phyloP scores from a whole-genome alignment of 352 stramenopile genomes.

The Bremia lactucae region DNA sequence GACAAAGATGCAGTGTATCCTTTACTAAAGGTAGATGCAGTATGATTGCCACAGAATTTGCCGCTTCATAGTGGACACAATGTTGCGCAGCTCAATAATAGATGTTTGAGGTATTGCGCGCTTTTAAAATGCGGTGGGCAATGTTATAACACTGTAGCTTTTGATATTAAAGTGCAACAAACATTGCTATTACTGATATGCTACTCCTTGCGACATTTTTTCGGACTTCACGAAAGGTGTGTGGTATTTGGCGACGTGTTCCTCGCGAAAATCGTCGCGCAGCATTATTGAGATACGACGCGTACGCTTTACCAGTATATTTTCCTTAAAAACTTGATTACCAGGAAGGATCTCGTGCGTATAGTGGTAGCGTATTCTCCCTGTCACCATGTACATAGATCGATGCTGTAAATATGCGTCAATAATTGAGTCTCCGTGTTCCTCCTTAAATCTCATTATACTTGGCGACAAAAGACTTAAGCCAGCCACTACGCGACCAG shows the following conservation, averaged over 20 bases:
- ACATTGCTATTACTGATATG: slow-evolving; percentile 1
- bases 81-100: no score
- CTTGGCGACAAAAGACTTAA: slow-evolving; percentile 65
- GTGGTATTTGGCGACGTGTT: slow-evolving; percentile 29
- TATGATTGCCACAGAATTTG: no score
- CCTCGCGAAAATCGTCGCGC: slow-evolving; percentile 47
- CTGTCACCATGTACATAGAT: slow-evolving; percentile 84
- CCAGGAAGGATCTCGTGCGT: slow-evolving; percentile 77
- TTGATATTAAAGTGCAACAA: slow-evolving; percentile 28
- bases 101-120: slow-evolving; percentile 10
- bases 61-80: no score
- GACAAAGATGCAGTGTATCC: no score
- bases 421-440: slow-evolving; percentile 57
- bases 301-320: slow-evolving; percentile 54
- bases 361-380: slow-evolving; percentile 76
- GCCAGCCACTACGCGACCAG: slow-evolving; percentile 61
- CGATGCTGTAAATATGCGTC: slow-evolving; percentile 56
- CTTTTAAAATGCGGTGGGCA: slow-evolving; percentile 13
- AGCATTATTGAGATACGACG: slow-evolving; percentile 80
- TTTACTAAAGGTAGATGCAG: no score
- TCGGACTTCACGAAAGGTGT: slow-evolving; percentile 20
- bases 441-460: slow-evolving; percentile 82
- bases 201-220: slow-evolving; percentile 11
- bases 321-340: slow-evolving; percentile 37
- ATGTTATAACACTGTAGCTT: slow-evolving; percentile 12